These are phyloP conservation scores for Nicotiana knightiana DNA, from an alignment of 257 asterid species.

Conservation along the genomic window DNA sequence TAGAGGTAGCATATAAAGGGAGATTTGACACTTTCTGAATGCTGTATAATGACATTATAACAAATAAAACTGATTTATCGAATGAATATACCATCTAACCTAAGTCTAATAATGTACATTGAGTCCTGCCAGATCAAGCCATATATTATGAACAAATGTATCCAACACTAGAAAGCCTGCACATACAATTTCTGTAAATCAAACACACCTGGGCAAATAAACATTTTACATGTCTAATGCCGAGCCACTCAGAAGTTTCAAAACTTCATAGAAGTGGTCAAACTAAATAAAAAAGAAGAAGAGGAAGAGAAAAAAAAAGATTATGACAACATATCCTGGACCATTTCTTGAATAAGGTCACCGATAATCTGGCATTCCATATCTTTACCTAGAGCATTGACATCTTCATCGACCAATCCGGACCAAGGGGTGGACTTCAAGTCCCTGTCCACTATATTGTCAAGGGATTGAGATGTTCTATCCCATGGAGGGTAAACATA, in stretches of 20 bases:
- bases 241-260: slow-evolving; percentile 2
- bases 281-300: background rate
- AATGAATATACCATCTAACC: background rate
- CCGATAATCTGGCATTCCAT: slow-evolving; percentile 52
- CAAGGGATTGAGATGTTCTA: slow-evolving; percentile 39
- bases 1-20: background rate
- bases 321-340: slow-evolving; percentile 30
- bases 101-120: background rate
- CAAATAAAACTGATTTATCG: background rate
- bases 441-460: slow-evolving; percentile 58
- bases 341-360: slow-evolving; percentile 61
- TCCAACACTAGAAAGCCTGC: slow-evolving; percentile 1
- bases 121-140: background rate
- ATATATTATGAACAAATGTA: background rate
- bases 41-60: background rate
- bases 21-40: background rate
- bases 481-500: slow-evolving; percentile 46
- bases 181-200: slow-evolving; percentile 1
- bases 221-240: slow-evolving; percentile 5
- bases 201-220: background rate
- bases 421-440: slow-evolving; percentile 59
- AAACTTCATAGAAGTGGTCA: background rate
- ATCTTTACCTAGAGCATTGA: slow-evolving; percentile 50
- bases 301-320: background rate
- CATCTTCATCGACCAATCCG: slow-evolving; percentile 51